Evolutionary conservation across 805 yeast species (phyloP).

Genomic region (Metschnikowia dekortorum): DNA sequence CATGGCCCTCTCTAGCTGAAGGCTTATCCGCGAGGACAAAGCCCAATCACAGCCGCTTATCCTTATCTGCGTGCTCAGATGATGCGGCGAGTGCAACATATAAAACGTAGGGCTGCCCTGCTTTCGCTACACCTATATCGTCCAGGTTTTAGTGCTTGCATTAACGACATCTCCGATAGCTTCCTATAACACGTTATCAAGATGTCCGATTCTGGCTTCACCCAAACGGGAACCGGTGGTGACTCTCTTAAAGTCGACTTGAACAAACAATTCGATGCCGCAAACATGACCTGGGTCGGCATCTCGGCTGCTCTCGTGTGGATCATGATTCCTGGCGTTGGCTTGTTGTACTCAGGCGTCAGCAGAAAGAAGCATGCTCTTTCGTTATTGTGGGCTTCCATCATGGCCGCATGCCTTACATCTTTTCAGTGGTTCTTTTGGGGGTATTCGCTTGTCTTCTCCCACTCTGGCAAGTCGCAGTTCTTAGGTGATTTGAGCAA

Average conservation of each 20-base stretch:
- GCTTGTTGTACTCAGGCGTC: slow-evolving; percentile 86
- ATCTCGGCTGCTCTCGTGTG: slow-evolving; percentile 78
- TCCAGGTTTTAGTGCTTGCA: not conserved
- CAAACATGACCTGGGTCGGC: slow-evolving; percentile 84
- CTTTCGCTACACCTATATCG: not conserved
- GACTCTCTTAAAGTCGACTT: slow-evolving; percentile 69
- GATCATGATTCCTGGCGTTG: slow-evolving; percentile 97
- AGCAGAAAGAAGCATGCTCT: slow-evolving; percentile 95
- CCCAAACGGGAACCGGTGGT: slow-evolving; percentile 73
- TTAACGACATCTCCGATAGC: not conserved
- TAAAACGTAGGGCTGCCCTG: not conserved
- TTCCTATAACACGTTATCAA: not conserved
- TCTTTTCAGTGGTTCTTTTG: slow-evolving; percentile 97
- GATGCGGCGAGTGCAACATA: slow-evolving; percentile 1
- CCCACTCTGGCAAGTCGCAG: slow-evolving; percentile 56
- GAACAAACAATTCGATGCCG: slow-evolving; percentile 64
- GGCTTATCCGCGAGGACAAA: slow-evolving; percentile 1
- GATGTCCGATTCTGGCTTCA: slow-evolving; percentile 21
- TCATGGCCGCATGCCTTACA: slow-evolving; percentile 80
- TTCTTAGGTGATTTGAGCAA: slow-evolving; percentile 80
- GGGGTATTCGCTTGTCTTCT: slow-evolving; percentile 69
- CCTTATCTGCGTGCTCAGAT: slow-evolving; percentile 7
- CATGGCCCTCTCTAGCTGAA: not conserved
- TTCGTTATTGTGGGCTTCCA: slow-evolving; percentile 87
- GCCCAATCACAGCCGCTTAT: not conserved